Conservation (phyloP, 306 rosid genomes). For the Benincasa hispida region DNA sequence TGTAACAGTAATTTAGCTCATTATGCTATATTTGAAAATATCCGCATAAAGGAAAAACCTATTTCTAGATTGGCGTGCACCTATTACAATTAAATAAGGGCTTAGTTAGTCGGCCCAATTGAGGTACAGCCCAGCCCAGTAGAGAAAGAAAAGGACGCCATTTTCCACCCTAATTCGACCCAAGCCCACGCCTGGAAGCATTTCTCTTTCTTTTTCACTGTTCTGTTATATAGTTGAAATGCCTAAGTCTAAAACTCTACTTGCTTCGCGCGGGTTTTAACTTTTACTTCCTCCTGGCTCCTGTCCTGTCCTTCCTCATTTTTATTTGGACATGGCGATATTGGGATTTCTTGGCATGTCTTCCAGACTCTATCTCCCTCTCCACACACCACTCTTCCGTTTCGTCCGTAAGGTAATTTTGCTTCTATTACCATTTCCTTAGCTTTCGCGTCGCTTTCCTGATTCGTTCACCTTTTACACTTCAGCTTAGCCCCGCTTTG, state of each 20-base stretch:
- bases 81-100: not conserved
- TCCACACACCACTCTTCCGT: not conserved
- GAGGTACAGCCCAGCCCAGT: not conserved
- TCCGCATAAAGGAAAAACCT: too few species aligned
- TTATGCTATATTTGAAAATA: too few species aligned
- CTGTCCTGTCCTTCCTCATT: too few species aligned
- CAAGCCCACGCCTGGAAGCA: not conserved
- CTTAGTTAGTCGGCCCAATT: not conserved
- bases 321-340: not conserved
- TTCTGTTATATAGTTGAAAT: too few species aligned
- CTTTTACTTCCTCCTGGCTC: not conserved
- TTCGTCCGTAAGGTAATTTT: not conserved
- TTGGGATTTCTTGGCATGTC: not conserved
- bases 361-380: not conserved
- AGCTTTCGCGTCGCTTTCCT: not conserved
- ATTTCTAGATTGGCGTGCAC: too few species aligned
- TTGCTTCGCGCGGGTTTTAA: not conserved
- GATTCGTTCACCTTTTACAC: not conserved
- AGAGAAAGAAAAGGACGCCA: not conserved
- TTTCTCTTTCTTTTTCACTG: not conserved
- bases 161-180: not conserved
- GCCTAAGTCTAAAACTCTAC: not conserved
- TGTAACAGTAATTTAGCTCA: too few species aligned
- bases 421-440: not conserved
- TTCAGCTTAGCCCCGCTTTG: not conserved